Evolutionary conservation across 805 yeast genomes (phyloP).

Genomic region (Pichia rugopelliculosa): DNA sequence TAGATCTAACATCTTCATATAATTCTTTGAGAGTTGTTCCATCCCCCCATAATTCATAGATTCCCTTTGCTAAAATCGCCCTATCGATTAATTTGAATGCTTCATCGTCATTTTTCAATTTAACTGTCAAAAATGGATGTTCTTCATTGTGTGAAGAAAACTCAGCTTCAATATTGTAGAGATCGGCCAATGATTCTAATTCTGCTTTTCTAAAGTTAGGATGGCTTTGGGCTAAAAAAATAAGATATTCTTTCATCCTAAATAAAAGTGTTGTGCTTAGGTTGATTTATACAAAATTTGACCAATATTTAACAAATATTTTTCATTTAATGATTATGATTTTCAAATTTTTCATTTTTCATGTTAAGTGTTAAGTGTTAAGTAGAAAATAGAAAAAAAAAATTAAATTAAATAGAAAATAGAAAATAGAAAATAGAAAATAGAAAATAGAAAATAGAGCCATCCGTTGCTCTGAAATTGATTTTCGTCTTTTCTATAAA

Average conservation of each 20-base stretch:
- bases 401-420: no score
- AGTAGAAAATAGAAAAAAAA: no score
- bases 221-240: conserved; percentile 83
- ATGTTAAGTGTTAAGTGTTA: no score
- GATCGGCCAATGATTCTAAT: conserved; percentile 72
- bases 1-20: conserved; percentile 42
- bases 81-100: conserved; percentile 61
- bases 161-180: conserved; percentile 50
- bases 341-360: not conserved
- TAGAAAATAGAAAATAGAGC: no score
- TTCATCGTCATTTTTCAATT: conserved; percentile 55
- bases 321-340: not conserved
- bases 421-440: no score
- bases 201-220: conserved; percentile 75
- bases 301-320: no score
- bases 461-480: no score
- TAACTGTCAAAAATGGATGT: conserved; percentile 66
- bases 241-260: conserved; percentile 51
- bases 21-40: conserved; percentile 50
- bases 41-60: conserved; percentile 81
- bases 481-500: not conserved
- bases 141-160: conserved; percentile 48
- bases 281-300: no score
- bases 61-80: conserved; percentile 62
- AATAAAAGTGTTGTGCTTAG: no score